Conservation (phyloP, 225 moss, liverwort and hornwort genomes). For the Pseudoscleropodium purum region DNA sequence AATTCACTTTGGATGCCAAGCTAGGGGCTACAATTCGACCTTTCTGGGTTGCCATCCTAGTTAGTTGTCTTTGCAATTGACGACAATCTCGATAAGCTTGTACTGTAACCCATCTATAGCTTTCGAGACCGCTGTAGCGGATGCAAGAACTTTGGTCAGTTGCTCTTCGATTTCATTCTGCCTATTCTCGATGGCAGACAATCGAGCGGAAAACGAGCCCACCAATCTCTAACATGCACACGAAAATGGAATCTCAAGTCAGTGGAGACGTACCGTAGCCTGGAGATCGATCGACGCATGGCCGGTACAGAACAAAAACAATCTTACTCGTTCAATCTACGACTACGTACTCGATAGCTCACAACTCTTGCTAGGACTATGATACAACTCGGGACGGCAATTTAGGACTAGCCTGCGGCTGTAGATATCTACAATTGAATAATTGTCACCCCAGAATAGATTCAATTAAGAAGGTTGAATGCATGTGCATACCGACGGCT, state of each 20-base stretch:
- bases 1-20: neutral
- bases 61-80: neutral
- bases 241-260: neutral
- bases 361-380: neutral
- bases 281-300: neutral
- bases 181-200: neutral
- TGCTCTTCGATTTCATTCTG: neutral
- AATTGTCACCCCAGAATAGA: neutral
- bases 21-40: neutral
- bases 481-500: neutral
- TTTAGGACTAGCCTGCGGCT: neutral
- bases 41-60: neutral
- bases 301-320: neutral
- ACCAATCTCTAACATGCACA: neutral
- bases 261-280: neutral
- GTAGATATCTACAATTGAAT: neutral
- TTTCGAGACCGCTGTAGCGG: rapidly evolving
- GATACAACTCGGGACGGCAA: neutral
- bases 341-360: neutral
- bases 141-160: too few relatives aligned
- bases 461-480: neutral
- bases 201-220: neutral
- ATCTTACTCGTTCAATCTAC: neutral
- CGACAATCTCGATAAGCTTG: neutral
- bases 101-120: neutral